A percentile compares a stretch with the other conserved stretches of the same genome.
Evolutionary conservation across 2,329 filamentous ascomycete species (phyloP).

Genomic region (Ascocoryne sarcoides): DNA sequence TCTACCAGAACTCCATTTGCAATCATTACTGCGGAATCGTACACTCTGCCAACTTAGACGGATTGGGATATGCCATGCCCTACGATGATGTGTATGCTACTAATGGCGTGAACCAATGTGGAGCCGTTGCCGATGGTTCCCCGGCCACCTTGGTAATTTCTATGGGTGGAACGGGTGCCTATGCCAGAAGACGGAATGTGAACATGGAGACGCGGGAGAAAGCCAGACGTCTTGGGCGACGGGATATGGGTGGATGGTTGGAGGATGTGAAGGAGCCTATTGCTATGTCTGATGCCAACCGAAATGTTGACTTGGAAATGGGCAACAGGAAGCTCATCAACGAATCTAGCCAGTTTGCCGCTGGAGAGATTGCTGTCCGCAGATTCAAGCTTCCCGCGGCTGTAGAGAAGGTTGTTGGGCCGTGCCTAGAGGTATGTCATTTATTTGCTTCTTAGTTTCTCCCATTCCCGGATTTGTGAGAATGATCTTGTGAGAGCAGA

Average conservation of each 20-base stretch:
- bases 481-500: too few species aligned
- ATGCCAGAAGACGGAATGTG: conserved; percentile 3
- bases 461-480: neutral
- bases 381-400: conserved; percentile 6
- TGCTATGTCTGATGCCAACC: neutral
- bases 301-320: conserved; percentile 8
- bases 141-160: conserved; percentile 11
- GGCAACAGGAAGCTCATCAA: conserved; percentile 11
- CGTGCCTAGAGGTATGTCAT: conserved; percentile 11
- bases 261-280: conserved; percentile 6
- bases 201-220: neutral
- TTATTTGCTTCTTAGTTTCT: neutral
- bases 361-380: neutral
- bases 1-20: conserved; percentile 46
- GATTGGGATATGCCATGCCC: conserved; percentile 60
- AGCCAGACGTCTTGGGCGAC: conserved; percentile 2
- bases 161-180: conserved; percentile 17
- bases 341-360: conserved; percentile 1
- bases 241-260: conserved; percentile 5
- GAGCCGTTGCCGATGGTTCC: conserved; percentile 39
- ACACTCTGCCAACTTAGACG: conserved; percentile 50
- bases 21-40: conserved; percentile 62
- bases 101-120: conserved; percentile 50
- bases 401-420: conserved; percentile 9
- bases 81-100: conserved; percentile 59